These are phyloP conservation scores for Yamadazyma endophytica DNA, from an alignment of 805 yeast genomes.

Conservation along the genomic window DNA sequence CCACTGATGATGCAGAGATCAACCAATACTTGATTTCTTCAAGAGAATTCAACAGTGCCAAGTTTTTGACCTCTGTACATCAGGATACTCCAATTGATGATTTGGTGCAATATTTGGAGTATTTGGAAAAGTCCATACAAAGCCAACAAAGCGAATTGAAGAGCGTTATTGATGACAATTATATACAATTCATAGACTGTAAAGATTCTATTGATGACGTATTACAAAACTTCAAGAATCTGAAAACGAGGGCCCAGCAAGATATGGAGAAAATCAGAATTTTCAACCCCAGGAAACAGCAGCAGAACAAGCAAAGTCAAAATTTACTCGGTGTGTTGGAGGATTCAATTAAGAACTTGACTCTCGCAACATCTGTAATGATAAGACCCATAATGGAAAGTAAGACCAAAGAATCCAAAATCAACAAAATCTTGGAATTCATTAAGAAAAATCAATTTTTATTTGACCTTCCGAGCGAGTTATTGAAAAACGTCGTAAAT, in stretches of 20 bases:
- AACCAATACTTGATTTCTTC: slow-evolving; percentile 32
- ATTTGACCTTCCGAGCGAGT: slow-evolving; percentile 32
- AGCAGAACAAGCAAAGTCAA: slow-evolving; percentile 14
- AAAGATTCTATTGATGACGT: slow-evolving; percentile 37
- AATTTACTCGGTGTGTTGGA: slow-evolving; percentile 31
- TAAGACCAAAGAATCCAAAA: slow-evolving; percentile 29
- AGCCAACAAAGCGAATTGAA: slow-evolving; percentile 34
- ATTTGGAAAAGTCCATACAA: slow-evolving; percentile 30
- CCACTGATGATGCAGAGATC: slow-evolving; percentile 26
- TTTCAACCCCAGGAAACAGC: slow-evolving; percentile 29
- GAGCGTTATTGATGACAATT: slow-evolving; percentile 33
- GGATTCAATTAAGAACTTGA: slow-evolving; percentile 34
- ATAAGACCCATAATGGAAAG: slow-evolving; percentile 40
- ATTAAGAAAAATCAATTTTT: slow-evolving; percentile 25
- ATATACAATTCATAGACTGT: slow-evolving; percentile 30
- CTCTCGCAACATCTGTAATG: slow-evolving; percentile 31
- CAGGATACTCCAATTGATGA: slow-evolving; percentile 33
- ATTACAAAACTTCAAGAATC: slow-evolving; percentile 27
- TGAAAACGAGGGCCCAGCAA: slow-evolving; percentile 31
- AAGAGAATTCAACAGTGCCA: slow-evolving; percentile 30
- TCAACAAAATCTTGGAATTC: slow-evolving; percentile 32
- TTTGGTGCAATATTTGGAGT: slow-evolving; percentile 23
- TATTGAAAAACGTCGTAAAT: slow-evolving; percentile 22
- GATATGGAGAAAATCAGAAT: slow-evolving; percentile 31
- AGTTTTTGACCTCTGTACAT: slow-evolving; percentile 34